Evolutionary conservation across 1,284 basidiomycete species (phyloP), one percentile per base, ranked within the genome.

Genomic region (Ceratobasidium sp.): DNA sequence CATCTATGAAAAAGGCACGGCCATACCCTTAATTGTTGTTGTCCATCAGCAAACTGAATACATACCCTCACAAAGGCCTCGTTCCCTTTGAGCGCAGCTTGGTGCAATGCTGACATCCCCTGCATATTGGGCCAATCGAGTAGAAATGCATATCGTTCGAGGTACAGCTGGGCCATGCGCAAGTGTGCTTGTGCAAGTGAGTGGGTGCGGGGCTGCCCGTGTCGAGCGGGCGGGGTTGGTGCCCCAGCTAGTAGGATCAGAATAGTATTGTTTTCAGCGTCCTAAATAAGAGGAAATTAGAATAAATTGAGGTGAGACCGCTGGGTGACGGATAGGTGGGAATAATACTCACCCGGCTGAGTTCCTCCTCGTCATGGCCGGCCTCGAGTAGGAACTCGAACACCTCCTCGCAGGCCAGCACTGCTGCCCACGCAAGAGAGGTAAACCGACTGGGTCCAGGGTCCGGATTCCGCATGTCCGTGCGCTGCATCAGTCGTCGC

Each of bases 391-490:
- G 80, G 80, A 89, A 96, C 75, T 95, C 91, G 73, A 94, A 95
- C 1, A 91, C 93, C 76, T 96, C 92, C 75, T 93, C 86, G 71
- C 91, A 86, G 0, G 90, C 91, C 30, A 91, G 84, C 0, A 88
- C 83, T 23, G 93, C 93, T 0, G 94, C 87, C 89, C 92, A 95
- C 13, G 91, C 91, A 6, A 97, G 78, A 19, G 90, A 93, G 0
- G 94, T 96, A 75, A 89, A 88, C 1, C 91, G 84, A 72, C 84
- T 84, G 42, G 84, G 80, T 16, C 82, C 83, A 14, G 88, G 83
- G 78, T 97, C 94, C 7, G 91, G 86, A 79, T 96, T 96, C 29
- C 94, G 85, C 81, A 95, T 86, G 75, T 95, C 92, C 29, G 89
- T 91, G 75, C 87, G 80, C 76, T 87, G 87, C 73, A 90, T 82